Base-by-base conservation (phyloP, 192 early-diverging fungal species). In the Chytriomyces hyalinus region DNA sequence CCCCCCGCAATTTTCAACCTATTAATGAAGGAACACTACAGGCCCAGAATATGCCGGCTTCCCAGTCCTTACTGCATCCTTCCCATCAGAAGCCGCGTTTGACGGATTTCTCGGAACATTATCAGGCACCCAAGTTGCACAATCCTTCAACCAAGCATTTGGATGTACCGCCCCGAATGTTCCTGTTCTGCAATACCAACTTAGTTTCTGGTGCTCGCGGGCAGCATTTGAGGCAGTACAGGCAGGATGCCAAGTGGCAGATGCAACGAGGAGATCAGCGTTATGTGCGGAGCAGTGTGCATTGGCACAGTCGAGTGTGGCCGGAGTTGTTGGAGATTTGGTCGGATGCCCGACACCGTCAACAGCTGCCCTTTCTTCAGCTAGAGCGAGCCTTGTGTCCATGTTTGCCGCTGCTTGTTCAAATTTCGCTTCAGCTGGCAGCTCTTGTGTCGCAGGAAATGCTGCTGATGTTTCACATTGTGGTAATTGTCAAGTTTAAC, bases 1-100 rank as follows among this genome's bases (percentile, higher is more conserved):
- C 24, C 24, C 24, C 24, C 66, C 66, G 28, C 10, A 17, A 10
- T 57, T 57, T 57, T n/a, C 53, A 20, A 4, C 53, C 53, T 2
- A n/a, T 57, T 20, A 36, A 36, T 57, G 53, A 57, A 57, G 20
- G 15, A 36, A 36, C 36, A 57, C 53, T 1, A 57, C 53, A 20
- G 66, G 66, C 13, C 66, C 66, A 4, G 66, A 67, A 48, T 67
- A 67, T 24, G 66, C 24, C 15, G 66, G 66, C 11, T 67, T 67
- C 45, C 66, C 66, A 1, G 66, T 67, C 26, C 4, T 67, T 0
- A 67, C 66, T 1, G 66, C 66, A 13, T 67, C 66, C 28, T 67
- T 67, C 45, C 44, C 66, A 9, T 46, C 66, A 10, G 66, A 67
- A 47, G 5, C 28, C 13, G 45, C 43, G 43, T 67, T 67, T 46